Conservation (phyloP, 441 rosid species). For the Gossypium davidsonii region DNA sequence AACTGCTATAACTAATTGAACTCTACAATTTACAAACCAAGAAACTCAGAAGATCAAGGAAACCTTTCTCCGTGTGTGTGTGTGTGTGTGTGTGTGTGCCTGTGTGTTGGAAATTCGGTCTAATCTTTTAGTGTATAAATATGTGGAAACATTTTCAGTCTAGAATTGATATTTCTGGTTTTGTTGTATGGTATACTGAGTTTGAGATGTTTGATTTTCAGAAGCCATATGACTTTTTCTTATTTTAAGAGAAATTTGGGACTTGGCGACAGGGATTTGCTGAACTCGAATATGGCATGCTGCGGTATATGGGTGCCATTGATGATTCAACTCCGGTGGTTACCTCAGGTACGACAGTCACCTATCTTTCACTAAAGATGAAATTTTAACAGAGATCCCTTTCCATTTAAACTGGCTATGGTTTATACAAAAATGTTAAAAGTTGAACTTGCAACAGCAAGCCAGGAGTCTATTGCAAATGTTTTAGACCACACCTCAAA, state of each 20-base stretch:
- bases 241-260: slow-evolving; percentile 12
- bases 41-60: background rate
- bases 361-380: background rate
- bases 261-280: slow-evolving; percentile 68
- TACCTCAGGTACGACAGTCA: slow-evolving; percentile 45
- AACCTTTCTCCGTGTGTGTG: background rate
- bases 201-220: slow-evolving; percentile 10
- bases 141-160: background rate
- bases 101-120: background rate
- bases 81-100: no score
- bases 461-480: background rate
- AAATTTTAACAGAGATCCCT: background rate
- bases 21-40: background rate
- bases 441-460: background rate
- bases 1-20: background rate
- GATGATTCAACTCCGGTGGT: slow-evolving; percentile 78
- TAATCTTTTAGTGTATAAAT: slow-evolving; percentile 2
- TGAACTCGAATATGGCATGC: slow-evolving; percentile 88
- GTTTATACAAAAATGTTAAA: background rate
- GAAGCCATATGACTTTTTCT: background rate
- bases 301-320: slow-evolving; percentile 83
- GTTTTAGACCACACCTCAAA: background rate
- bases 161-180: slow-evolving; percentile 1
- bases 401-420: background rate
- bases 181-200: background rate